Conservation (phyloP, 2,329 filamentous ascomycete species). For the Fusarium chlamydosporum region DNA sequence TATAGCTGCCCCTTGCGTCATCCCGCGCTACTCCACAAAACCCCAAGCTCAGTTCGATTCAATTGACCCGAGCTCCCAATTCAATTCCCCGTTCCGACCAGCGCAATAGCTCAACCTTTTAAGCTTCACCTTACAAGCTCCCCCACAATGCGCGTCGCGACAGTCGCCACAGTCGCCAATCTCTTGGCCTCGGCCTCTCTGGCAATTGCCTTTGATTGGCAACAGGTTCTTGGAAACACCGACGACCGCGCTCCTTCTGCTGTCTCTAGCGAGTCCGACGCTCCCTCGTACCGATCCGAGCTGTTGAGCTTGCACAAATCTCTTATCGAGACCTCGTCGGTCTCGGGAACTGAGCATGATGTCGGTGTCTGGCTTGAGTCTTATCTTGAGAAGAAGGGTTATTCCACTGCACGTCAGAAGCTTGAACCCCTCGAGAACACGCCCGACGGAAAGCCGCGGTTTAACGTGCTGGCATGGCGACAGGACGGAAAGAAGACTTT, state of each 20-base stretch:
- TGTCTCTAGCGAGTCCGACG: slow-evolving; percentile 27
- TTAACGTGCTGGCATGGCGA: slow-evolving; percentile 82
- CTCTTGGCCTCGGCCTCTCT: slow-evolving; percentile 33
- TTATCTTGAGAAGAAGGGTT: slow-evolving; percentile 70
- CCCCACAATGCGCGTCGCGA: slow-evolving; percentile 35
- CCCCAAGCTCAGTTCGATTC: slow-evolving; percentile 24
- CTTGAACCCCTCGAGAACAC: slow-evolving; percentile 55
- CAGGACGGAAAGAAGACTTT: slow-evolving; percentile 57
- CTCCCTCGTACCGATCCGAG: slow-evolving; percentile 58
- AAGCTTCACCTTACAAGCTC: slow-evolving; percentile 16
- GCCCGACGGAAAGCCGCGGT: slow-evolving; percentile 56
- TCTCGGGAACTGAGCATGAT: slow-evolving; percentile 76
- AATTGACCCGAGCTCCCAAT: slow-evolving; percentile 28
- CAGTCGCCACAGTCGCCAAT: slow-evolving; percentile 22
- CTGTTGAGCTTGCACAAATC: slow-evolving; percentile 81
- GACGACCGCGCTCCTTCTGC: slow-evolving; percentile 11
- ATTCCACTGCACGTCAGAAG: slow-evolving; percentile 60
- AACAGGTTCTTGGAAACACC: slow-evolving; percentile 23
- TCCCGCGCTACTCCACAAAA: slow-evolving; percentile 32
- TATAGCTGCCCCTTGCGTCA: slow-evolving; percentile 30
- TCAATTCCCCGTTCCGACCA: slow-evolving; percentile 19
- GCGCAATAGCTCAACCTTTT: slow-evolving; percentile 1
- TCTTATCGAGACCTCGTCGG: slow-evolving; percentile 80
- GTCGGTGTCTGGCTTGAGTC: slow-evolving; percentile 77
- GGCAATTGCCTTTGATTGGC: slow-evolving; percentile 28